Base-by-base conservation (phyloP, 2,329 filamentous ascomycete species). In the Colletotrichum higginsianum region DNA sequence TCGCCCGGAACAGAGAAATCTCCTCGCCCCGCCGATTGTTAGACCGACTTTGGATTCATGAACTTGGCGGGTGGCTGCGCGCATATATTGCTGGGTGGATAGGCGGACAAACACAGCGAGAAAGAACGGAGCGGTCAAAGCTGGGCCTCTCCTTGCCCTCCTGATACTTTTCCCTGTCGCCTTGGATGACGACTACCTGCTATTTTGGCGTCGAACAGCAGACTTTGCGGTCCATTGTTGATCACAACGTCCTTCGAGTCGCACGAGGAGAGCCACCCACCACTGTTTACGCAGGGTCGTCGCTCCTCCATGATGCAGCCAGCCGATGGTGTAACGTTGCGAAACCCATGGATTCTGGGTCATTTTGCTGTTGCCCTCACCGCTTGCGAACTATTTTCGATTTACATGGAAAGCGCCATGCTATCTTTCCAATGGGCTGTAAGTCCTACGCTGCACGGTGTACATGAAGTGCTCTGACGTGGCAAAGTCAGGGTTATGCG, bases 301-400 rank as follows among this genome's bases (percentile, higher is more conserved):
- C 66, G 69, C 35, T 42, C 15, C 63, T 52, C 58, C 44, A 53
- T 35, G 30, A 55, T 72, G 69, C 65, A 13, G 42, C 26, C n/a
- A 40, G 44, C 69, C 69, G 69, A 18, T 30, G 52, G 38, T 60
- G 23, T 12, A 26, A 47, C 64, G 8, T 46, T 12, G 50, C 50
- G 40, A 40, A 38, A 26, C 23, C 44, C 21, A 52, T 13, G 64
- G 7, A 15, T 23, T 12, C n/a, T 18, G 46, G 18, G 21, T n/a
- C 23, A 8, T 16, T 11, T 42, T 30, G 11, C 21, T 46, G 9
- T 13, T 44, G 40, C 42, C 35, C 23, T 67, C 67, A 67, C 68
- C 68, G 68, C 68, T 67, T 21, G 62, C 18, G 52, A 44, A 15
- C 21, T 30, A 11, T 30, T n/a, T 53, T 35, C 23, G 13, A 12